These are phyloP conservation scores for Dalbergia oliveri DNA, from an alignment of 306 rosid genomes.

Conservation along the genomic window DNA sequence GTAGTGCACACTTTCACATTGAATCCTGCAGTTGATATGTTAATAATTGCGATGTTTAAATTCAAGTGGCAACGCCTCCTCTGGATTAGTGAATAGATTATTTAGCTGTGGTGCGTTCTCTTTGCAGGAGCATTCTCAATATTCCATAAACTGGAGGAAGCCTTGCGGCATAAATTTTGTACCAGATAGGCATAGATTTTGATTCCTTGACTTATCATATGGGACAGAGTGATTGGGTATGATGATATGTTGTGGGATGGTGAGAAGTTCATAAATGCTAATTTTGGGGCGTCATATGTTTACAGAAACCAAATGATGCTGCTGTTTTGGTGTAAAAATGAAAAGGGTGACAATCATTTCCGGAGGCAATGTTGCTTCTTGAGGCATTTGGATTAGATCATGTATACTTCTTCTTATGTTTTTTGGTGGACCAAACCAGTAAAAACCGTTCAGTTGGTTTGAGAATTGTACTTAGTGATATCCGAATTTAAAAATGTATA, in stretches of 20 bases:
- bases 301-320: slow-evolving; percentile 15
- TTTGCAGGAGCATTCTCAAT: slow-evolving; percentile 75
- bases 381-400: slow-evolving; percentile 2
- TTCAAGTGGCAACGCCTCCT: slow-evolving; percentile 17
- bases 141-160: slow-evolving; percentile 70
- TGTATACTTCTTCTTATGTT: not conserved
- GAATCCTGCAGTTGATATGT: slow-evolving; percentile 13
- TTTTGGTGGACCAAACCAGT: slow-evolving; percentile 2
- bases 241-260: slow-evolving; percentile 9
- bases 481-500: not conserved
- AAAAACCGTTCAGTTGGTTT: slow-evolving; percentile 28
- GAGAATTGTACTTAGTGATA: not conserved
- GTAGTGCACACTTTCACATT: not conserved
- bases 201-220: slow-evolving; percentile 24
- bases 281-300: not conserved
- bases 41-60: slow-evolving; percentile 13
- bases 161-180: slow-evolving; percentile 62
- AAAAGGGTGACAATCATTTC: not conserved
- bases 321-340: slow-evolving; percentile 25
- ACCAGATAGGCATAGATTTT: slow-evolving; percentile 42
- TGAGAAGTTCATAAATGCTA: slow-evolving; percentile 11
- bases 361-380: not conserved
- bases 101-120: slow-evolving; percentile 18
- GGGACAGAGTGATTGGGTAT: slow-evolving; percentile 7
- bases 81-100: slow-evolving; percentile 15